A percentile compares a stretch with the other conserved stretches of the same genome.
Evolutionary conservation across 106 monocot species (phyloP).

Genomic region (Chionographis japonica): DNA sequence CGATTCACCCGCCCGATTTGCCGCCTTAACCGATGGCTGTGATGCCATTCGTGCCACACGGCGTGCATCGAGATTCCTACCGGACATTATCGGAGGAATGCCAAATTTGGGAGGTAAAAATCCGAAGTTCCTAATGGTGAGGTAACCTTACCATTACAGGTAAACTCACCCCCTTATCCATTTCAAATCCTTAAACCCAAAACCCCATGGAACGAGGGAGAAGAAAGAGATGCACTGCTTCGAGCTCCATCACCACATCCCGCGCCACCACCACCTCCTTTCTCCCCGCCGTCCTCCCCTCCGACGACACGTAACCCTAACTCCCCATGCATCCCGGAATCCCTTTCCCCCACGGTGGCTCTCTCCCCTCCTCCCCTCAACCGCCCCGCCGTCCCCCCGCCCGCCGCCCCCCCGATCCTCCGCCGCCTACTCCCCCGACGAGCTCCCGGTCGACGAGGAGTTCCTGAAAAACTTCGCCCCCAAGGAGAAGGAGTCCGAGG

Average conservation of each 20-base stretch:
- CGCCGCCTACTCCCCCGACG: constrained; percentile 50
- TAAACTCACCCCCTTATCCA: constrained; percentile 5
- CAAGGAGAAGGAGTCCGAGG: constrained; percentile 57
- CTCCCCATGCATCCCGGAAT: neutral
- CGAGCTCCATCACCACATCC: constrained; percentile 11
- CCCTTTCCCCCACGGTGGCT: neutral
- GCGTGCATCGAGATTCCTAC: too few species aligned
- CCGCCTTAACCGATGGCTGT: too few species aligned
- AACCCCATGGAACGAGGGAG: neutral
- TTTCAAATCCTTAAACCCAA: constrained; percentile 16
- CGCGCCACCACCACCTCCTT: constrained; percentile 1
- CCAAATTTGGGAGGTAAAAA: too few species aligned
- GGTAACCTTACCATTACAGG: too few species aligned
- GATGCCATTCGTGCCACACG: too few species aligned
- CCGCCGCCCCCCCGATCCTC: constrained; percentile 7
- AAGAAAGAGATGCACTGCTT: constrained; percentile 20
- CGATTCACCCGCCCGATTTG: too few species aligned
- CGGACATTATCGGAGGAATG: too few species aligned
- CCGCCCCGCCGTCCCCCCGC: constrained; percentile 7
- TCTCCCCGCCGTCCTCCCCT: neutral
- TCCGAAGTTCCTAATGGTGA: too few species aligned
- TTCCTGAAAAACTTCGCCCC: constrained; percentile 54
- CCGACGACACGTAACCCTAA: constrained; percentile 5
- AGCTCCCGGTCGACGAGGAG: constrained; percentile 65
- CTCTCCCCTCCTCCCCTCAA: neutral